These are phyloP conservation scores for Verticillium isaacii DNA, from an alignment of 2,329 filamentous ascomycete species.

Conservation along the genomic window DNA sequence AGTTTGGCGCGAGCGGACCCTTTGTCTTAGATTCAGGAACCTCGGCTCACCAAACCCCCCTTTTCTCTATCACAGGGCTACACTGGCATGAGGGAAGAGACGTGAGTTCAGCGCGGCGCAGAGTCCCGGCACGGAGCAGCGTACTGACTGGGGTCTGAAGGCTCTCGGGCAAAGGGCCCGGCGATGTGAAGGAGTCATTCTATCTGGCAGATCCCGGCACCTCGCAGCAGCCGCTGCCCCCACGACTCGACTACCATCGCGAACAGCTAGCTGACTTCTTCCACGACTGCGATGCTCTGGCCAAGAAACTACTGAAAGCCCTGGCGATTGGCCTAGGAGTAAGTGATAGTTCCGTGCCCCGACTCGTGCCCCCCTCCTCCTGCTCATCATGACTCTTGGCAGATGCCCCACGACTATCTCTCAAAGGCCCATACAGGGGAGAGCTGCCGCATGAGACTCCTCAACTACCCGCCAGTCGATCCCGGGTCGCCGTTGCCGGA, in stretches of 20 bases:
- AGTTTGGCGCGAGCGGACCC: background rate
- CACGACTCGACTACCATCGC: slow-evolving; percentile 5
- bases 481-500: background rate
- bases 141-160: slow-evolving; percentile 1
- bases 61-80: slow-evolving; percentile 7
- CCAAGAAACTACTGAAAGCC: slow-evolving; percentile 7
- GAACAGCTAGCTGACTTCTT: slow-evolving; percentile 6
- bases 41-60: slow-evolving; percentile 1
- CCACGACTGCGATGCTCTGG: slow-evolving; percentile 4
- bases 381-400: slow-evolving; percentile 1
- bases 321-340: slow-evolving; percentile 74
- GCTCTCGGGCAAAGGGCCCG: slow-evolving; percentile 9
- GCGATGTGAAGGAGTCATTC: slow-evolving; percentile 13
- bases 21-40: background rate
- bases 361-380: slow-evolving; percentile 1
- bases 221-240: slow-evolving; percentile 5
- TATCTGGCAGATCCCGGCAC: slow-evolving; percentile 10
- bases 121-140: background rate
- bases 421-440: slow-evolving; percentile 41
- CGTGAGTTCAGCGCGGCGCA: slow-evolving; percentile 3
- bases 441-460: slow-evolving; percentile 34
- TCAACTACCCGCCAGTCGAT: slow-evolving; percentile 59
- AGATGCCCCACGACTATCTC: slow-evolving; percentile 45
- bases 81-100: slow-evolving; percentile 13
- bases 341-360: slow-evolving; percentile 14